phyloP scores from a whole-genome alignment of 352 stramenopile genomes.

The Phytophthora nicotianae region DNA sequence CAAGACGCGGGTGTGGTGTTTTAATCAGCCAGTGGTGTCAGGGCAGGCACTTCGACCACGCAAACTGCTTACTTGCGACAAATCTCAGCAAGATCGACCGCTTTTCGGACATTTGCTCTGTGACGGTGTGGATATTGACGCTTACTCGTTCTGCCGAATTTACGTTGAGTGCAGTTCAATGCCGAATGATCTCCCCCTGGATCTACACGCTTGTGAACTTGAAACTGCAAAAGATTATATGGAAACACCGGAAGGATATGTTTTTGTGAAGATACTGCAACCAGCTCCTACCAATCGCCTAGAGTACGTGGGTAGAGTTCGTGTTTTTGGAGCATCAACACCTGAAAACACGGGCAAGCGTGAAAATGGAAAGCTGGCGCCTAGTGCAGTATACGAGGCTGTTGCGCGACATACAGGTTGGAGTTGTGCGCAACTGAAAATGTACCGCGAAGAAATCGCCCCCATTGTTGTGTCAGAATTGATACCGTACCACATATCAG shows the following conservation, averaged over 20 bases:
- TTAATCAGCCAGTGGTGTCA: slow-evolving; percentile 78
- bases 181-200: slow-evolving; percentile 41
- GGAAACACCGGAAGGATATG: slow-evolving; percentile 14
- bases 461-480: slow-evolving; percentile 57
- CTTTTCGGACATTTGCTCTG: slow-evolving; percentile 76
- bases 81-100: slow-evolving; percentile 43
- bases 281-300: slow-evolving; percentile 22
- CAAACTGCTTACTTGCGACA: slow-evolving; percentile 63
- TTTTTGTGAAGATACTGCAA: slow-evolving; percentile 62
- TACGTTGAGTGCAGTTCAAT: slow-evolving; percentile 60
- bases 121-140: slow-evolving; percentile 83
- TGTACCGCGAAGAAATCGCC: slow-evolving; percentile 82
- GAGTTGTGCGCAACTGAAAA: slow-evolving; percentile 49
- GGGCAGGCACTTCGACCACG: slow-evolving; percentile 72
- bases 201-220: slow-evolving; percentile 15
- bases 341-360: slow-evolving; percentile 4
- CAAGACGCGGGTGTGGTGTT: slow-evolving; percentile 67
- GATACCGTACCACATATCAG: slow-evolving; percentile 42
- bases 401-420: slow-evolving; percentile 48
- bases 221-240: slow-evolving; percentile 13
- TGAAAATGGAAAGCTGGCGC: slow-evolving; percentile 26
- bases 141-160: slow-evolving; percentile 82
- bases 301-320: slow-evolving; percentile 49
- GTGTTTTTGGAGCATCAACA: slow-evolving; percentile 38
- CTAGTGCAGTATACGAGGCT: slow-evolving; percentile 51